A percentile compares a stretch with the other conserved stretches of the same genome.
Evolutionary conservation across 2,329 filamentous ascomycete genomes (phyloP).

Genomic region (Ceratocystis huliohia): DNA sequence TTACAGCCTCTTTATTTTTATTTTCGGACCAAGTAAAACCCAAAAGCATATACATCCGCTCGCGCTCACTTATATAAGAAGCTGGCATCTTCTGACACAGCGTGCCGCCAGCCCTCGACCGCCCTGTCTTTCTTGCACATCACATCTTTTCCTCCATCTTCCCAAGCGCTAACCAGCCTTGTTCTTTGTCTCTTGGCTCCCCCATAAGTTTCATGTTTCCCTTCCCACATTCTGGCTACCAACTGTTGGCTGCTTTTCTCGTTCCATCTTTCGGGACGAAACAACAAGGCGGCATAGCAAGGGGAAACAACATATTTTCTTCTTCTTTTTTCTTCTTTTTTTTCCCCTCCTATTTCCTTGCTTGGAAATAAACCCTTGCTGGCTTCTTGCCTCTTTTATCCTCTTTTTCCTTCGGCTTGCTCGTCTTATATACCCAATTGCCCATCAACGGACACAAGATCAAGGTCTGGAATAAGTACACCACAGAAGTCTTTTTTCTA

Average conservation of each 20-base stretch:
- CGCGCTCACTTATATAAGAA: not conserved
- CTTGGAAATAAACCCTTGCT: not conserved
- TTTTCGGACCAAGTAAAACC: not conserved
- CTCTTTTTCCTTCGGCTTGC: not conserved
- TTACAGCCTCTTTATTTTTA: conserved; percentile 7
- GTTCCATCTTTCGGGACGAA: conserved; percentile 5
- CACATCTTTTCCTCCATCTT: not conserved
- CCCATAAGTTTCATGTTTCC: conserved; percentile 8
- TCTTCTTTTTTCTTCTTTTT: not conserved
- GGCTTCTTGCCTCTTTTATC: not conserved
- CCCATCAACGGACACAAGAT: no score
- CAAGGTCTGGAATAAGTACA: no score
- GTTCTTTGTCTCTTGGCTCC: not conserved
- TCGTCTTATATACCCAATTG: not conserved
- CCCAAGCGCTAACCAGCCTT: not conserved
- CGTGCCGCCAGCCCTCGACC: not conserved
- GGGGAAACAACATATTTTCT: not conserved
- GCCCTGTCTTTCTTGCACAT: not conserved
- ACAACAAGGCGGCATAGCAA: conserved; percentile 7
- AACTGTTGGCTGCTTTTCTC: not conserved
- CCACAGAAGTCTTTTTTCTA: no score
- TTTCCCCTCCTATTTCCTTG: not conserved
- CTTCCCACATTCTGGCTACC: not conserved
- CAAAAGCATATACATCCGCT: no score
- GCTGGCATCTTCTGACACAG: not conserved